Percentiles rank a stretch among this genome's conserved stretches.
Evolutionary conservation across 2,329 filamentous ascomycete genomes (phyloP).

Genomic region (Thermothelomyces thermophilus): DNA sequence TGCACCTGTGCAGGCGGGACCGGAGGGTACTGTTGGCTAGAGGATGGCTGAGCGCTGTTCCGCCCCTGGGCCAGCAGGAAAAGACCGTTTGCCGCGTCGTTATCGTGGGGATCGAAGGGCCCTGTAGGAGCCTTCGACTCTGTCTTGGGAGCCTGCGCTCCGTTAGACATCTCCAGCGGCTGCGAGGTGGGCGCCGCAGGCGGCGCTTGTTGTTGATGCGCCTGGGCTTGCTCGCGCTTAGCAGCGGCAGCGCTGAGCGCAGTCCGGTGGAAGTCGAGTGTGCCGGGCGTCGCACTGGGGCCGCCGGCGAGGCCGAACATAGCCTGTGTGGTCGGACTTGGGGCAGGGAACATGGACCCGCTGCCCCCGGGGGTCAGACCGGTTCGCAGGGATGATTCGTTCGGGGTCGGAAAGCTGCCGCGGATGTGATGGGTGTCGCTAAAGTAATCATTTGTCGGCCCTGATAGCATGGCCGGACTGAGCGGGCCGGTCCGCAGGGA

Average conservation of each 20-base stretch:
- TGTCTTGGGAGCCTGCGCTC: slow-evolving; percentile 36
- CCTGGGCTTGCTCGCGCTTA: slow-evolving; percentile 47
- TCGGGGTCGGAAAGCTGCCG: slow-evolving; percentile 85
- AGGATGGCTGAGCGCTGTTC: slow-evolving; percentile 49
- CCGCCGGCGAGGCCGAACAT: slow-evolving; percentile 67
- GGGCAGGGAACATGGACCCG: slow-evolving; percentile 93
- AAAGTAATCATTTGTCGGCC: slow-evolving; percentile 81
- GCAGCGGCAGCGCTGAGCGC: slow-evolving; percentile 73
- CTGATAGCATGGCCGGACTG: slow-evolving; percentile 95
- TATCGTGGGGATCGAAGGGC: slow-evolving; percentile 81
- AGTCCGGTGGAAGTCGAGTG: slow-evolving; percentile 90
- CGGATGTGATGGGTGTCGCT: slow-evolving; percentile 70
- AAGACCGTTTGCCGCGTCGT: slow-evolving; percentile 89
- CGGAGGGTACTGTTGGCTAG: slow-evolving; percentile 40
- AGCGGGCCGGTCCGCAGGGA: slow-evolving; percentile 87
- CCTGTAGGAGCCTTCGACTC: slow-evolving; percentile 50
- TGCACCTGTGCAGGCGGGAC: slow-evolving; percentile 39
- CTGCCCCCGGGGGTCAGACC: slow-evolving; percentile 91
- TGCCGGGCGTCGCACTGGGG: slow-evolving; percentile 80
- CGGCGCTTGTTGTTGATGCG: slow-evolving; percentile 29
- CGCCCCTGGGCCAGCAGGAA: slow-evolving; percentile 77
- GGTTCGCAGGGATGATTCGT: slow-evolving; percentile 88
- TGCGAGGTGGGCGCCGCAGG: slow-evolving; percentile 40
- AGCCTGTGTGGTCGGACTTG: slow-evolving; percentile 79
- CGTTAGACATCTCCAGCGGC: slow-evolving; percentile 45